A percentile compares a stretch with the other conserved stretches of the same genome.
Evolutionary conservation across 441 rosid genomes (phyloP).

Genomic region (Biscutella auriculata): DNA sequence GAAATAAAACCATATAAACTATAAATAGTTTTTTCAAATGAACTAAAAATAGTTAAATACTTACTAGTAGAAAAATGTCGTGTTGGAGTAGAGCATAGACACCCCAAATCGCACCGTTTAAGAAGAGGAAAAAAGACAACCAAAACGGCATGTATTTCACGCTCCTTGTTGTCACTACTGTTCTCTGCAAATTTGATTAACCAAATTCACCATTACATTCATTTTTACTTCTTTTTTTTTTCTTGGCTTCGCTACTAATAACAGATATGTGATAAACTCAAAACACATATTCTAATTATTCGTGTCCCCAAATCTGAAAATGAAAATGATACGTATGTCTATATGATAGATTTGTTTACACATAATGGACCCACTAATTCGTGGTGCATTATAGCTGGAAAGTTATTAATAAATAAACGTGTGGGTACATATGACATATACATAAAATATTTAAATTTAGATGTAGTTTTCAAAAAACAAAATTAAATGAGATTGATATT

Average conservation of each 20-base stretch:
- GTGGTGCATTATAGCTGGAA: constrained; percentile 16
- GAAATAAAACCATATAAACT: too few relatives aligned
- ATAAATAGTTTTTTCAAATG: too few relatives aligned
- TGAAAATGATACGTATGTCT: background rate
- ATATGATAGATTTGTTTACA: background rate
- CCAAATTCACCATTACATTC: background rate
- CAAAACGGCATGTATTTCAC: constrained; percentile 75
- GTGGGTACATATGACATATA: background rate
- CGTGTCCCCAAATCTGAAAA: background rate
- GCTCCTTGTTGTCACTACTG: constrained; percentile 51
- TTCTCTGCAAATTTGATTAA: constrained; percentile 36
- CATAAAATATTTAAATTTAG: background rate
- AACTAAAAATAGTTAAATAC: background rate
- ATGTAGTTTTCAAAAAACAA: too few relatives aligned
- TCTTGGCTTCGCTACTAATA: background rate
- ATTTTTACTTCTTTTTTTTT: too few relatives aligned
- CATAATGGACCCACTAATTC: constrained; percentile 6
- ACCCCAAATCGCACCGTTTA: constrained; percentile 58
- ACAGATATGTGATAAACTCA: background rate
- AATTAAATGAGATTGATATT: too few relatives aligned
- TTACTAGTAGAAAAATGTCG: constrained; percentile 54
- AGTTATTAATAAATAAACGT: background rate
- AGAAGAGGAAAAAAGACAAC: constrained; percentile 56
- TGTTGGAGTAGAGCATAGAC: constrained; percentile 47
- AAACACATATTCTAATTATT: background rate